Percentiles rank a stretch among this genome's conserved stretches.
phyloP scores from a whole-genome alignment of 768 basidiomycete species.

The Fibroporia radiculosa region DNA sequence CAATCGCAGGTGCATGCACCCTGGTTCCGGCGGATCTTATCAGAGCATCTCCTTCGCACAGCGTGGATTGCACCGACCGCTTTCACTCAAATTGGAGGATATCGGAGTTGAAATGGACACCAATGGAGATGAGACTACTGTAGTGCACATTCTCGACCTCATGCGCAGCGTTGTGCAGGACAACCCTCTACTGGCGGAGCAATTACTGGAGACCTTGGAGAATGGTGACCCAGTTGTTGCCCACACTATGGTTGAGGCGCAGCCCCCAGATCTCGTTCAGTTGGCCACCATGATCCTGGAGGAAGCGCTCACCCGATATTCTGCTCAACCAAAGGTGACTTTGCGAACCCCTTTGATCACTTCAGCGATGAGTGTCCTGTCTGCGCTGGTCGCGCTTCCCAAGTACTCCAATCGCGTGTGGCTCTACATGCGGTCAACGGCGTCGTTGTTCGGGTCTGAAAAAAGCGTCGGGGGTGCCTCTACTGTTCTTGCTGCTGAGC shows the following conservation, averaged over 20 bases:
- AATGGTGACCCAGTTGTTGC: constrained; percentile 43
- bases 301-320: constrained; percentile 56
- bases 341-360: constrained; percentile 60
- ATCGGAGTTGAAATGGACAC: constrained; percentile 64
- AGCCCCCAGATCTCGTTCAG: constrained; percentile 68
- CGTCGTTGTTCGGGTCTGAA: constrained; percentile 66
- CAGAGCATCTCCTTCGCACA: constrained; percentile 48
- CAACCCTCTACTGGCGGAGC: constrained; percentile 54
- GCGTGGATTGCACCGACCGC: constrained; percentile 23
- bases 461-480: constrained; percentile 49
- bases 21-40: constrained; percentile 32
- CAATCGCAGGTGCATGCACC: constrained; percentile 42
- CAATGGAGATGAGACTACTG: constrained; percentile 52
- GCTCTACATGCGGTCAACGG: constrained; percentile 79
- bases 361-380: constrained; percentile 74
- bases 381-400: constrained; percentile 67
- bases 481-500: constrained; percentile 60
- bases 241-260: constrained; percentile 43
- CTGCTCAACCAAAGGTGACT: constrained; percentile 28
- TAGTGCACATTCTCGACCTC: constrained; percentile 73
- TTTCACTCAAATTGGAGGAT: constrained; percentile 47
- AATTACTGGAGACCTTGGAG: constrained; percentile 64
- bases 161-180: constrained; percentile 70
- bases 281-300: constrained; percentile 76
- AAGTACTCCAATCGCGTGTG: constrained; percentile 78